A percentile compares a stretch with the other conserved stretches of the same genome.
Evolutionary conservation across 1,284 basidiomycete genomes (phyloP).

Genomic region (Cronartium quercuum): DNA sequence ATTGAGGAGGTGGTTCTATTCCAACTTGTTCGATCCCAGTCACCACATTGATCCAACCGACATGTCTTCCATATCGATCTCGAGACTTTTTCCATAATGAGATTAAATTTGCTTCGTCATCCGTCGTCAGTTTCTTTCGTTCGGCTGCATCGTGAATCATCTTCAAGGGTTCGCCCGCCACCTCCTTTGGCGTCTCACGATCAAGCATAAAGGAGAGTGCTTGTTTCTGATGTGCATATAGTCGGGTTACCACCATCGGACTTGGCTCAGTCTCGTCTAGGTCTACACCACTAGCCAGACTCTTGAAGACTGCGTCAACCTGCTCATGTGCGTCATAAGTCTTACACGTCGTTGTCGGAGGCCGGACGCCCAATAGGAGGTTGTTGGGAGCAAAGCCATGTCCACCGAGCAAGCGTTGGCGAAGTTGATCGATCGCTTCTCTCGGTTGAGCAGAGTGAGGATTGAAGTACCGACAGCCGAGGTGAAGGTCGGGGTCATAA

Average conservation of each 20-base stretch:
- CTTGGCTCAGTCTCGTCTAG: constrained; percentile 75
- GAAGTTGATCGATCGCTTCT: constrained; percentile 53
- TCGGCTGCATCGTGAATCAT: neutral
- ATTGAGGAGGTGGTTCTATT: constrained; percentile 61
- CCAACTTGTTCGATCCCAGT: constrained; percentile 65
- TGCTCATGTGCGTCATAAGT: constrained; percentile 66
- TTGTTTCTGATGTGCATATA: constrained; percentile 98
- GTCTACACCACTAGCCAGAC: constrained; percentile 75
- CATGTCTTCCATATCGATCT: constrained; percentile 56
- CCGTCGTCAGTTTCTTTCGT: neutral
- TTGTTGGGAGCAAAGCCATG: constrained; percentile 18
- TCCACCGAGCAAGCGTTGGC: constrained; percentile 38
- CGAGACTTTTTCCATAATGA: constrained; percentile 67
- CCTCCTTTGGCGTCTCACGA: constrained; percentile 57
- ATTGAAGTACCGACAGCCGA: constrained; percentile 68
- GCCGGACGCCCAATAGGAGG: neutral
- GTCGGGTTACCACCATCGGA: constrained; percentile 72
- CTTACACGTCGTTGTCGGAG: neutral
- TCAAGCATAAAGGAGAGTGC: constrained; percentile 94
- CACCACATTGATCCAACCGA: constrained; percentile 72
- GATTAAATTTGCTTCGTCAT: constrained; percentile 57
- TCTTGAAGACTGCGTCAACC: constrained; percentile 88
- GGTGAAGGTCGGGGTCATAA: constrained; percentile 58
- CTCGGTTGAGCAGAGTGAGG: constrained; percentile 76
- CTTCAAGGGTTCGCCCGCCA: constrained; percentile 26